Evolutionary conservation across 768 basidiomycete genomes (phyloP), one percentile per base, ranked within the genome.

Genomic region (Pluteus cervinus): DNA sequence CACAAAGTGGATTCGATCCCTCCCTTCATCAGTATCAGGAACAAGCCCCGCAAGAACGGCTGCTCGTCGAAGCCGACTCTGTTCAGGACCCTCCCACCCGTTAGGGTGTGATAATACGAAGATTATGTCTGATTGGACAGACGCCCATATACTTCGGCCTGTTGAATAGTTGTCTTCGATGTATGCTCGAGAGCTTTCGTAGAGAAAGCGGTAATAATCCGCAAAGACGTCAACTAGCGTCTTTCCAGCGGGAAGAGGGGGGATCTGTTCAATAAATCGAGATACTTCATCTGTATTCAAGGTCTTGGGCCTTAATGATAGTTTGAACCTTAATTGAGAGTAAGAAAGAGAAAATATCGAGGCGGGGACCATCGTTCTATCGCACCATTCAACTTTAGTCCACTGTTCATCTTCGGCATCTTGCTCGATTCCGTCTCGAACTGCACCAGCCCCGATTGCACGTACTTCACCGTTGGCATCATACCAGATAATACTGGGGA

Each of bases 361-460:
- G n/a, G n/a, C n/a, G n/a, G n/a, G n/a, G n/a, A n/a, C n/a, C n/a
- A n/a, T n/a, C n/a, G n/a, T n/a, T n/a, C n/a, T n/a, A n/a, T n/a
- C n/a, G n/a, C 37, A 68, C 69, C 68, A 70, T 49, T 71, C 69
- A 1, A 67, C 63, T 40, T 65, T 73, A 20, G 48, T 48, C 68
- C 68, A 73, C 33, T 55, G 64, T 36, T 64, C 57, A 0, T 70
- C 66, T 18, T 65, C 63, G 3, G 69, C 71, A 35, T 28, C 48
- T 31, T 66, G 66, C 6, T 63, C 48, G 4, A 59, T 51, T 20
- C 54, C 54, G 29, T 66, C 67, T 25, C 58, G 53, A n/a, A 55
- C 32, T 1, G 73, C 68, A 5, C 33, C 40, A 21, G 33, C 40
- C 9, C 40, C 40, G 18, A 25, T 20, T 21, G 40, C 14, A 10